Evolutionary conservation across 2,329 filamentous ascomycete species (phyloP), one percentile per base, ranked within the genome.

Genomic region (Diaporthe ilicicola): DNA sequence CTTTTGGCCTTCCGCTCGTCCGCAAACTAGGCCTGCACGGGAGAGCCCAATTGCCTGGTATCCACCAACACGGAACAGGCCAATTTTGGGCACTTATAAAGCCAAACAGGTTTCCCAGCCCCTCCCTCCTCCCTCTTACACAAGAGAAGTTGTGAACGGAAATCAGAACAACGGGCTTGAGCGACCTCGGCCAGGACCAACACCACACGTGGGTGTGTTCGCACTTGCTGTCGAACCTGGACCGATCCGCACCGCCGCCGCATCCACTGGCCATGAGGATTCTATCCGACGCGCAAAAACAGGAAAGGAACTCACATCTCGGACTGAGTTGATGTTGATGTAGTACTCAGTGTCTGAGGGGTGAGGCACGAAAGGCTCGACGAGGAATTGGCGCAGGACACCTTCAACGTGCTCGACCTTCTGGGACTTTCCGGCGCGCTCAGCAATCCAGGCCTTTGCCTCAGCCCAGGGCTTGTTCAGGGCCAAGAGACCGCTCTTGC

Each of bases 321-420:
- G 93, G 80, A 97, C 95, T 74, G 96, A 98, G 90, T 98, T 96
- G 88, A 99, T 99, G 91, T 98, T 98, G 88, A 99, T 97, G 87
- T 99, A 99, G 88, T 98, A 98, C 86, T 99, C 96, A 75, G 95
- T 98, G 83, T 94, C 92, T 79, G 94, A 90, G 75, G 95, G 93
- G 85, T 99, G 96, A 79, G 95, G 96, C 74, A 98, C 95, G 81
- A 99, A 98, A 66, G 96, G 96, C 90, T 99, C 96, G 77, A 99
- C 95, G 76, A 99, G 89, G 89, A 99, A 99, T 80, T 97, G 93
- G 83, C 95, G 92, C 82, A 99, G 89, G 75, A 93, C 90, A 82
- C 96, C 96, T 75, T 93, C 90, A 77, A 94, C 92, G 78, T 93
- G 92, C 91, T 99, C 96, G 77, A 99, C 96, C 87, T 94, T 90